phyloP scores from a whole-genome alignment of 352 stramenopile genomes.

The Globisporangium carolinianum region DNA sequence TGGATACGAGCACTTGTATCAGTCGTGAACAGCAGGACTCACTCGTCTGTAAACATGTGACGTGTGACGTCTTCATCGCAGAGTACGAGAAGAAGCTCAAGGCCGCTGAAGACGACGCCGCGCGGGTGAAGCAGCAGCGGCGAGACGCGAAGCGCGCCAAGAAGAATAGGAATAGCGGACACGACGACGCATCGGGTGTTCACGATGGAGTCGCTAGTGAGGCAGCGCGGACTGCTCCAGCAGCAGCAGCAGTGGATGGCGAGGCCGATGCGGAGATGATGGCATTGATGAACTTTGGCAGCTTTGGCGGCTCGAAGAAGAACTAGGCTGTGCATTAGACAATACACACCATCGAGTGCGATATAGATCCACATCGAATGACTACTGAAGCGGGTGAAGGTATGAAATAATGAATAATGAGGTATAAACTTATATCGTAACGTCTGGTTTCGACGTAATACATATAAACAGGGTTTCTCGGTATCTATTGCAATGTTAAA shows the following conservation, averaged over 20 bases:
- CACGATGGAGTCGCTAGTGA: too few species aligned
- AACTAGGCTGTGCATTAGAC: not conserved
- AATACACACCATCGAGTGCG: not conserved
- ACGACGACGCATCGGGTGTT: not conserved
- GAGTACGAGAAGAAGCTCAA: constrained; percentile 87
- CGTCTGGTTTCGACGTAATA: too few species aligned
- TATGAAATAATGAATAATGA: not conserved
- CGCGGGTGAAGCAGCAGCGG: constrained; percentile 60
- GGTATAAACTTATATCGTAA: not conserved
- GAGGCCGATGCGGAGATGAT: constrained; percentile 84
- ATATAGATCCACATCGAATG: not conserved
- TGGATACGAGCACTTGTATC: too few species aligned
- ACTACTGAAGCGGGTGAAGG: too few species aligned
- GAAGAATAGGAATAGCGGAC: constrained; percentile 21
- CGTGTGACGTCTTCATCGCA: constrained; percentile 5
- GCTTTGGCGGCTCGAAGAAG: constrained; percentile 82
- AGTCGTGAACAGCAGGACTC: not conserved
- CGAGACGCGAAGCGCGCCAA: constrained; percentile 72
- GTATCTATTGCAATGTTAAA: not conserved
- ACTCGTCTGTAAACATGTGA: not conserved
- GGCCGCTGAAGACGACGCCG: constrained; percentile 57
- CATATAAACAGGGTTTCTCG: too few species aligned
- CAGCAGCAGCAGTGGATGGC: constrained; percentile 3
- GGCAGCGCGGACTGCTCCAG: constrained; percentile 1
- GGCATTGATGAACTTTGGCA: constrained; percentile 89